Conservation (phyloP, 192 early-diverging fungal genomes). For the Coemansia reversa region DNA sequence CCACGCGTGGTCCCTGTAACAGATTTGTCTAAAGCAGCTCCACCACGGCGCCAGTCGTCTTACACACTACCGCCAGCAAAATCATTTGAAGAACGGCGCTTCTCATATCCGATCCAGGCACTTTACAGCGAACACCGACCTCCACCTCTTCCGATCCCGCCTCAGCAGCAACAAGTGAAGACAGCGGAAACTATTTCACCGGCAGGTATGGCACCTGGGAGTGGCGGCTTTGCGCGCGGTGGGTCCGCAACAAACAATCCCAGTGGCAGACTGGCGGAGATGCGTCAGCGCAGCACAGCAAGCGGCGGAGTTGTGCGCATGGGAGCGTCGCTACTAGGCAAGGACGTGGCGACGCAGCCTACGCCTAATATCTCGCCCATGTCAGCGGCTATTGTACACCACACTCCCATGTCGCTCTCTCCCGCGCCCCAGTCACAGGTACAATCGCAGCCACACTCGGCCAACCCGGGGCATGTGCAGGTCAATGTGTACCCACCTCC, state of each 20-base stretch:
- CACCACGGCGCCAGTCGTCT: conserved; percentile 49
- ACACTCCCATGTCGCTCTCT: conserved; percentile 44
- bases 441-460: conserved; percentile 20
- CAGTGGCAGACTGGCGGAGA: conserved; percentile 24
- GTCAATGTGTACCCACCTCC: conserved; percentile 51
- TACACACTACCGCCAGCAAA: conserved; percentile 51
- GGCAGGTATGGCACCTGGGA: conserved; percentile 9
- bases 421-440: conserved; percentile 28
- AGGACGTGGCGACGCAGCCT: conserved; percentile 33
- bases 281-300: conserved; percentile 31
- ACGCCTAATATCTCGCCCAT: conserved; percentile 49
- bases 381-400: conserved; percentile 32
- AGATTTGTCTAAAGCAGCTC: conserved; percentile 22
- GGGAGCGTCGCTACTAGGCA: conserved; percentile 22
- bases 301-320: conserved; percentile 9
- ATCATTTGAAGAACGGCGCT: conserved; percentile 50
- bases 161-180: conserved; percentile 7
- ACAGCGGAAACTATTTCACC: neutral
- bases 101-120: conserved; percentile 47
- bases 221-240: conserved; percentile 7
- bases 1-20: conserved; percentile 7
- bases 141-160: conserved; percentile 23
- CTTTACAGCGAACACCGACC: conserved; percentile 31
- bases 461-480: conserved; percentile 25
- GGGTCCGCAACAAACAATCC: conserved; percentile 27